Evolutionary conservation across 176 grass and related monocot genomes (phyloP).

Genomic region (Eragrostis curvula): DNA sequence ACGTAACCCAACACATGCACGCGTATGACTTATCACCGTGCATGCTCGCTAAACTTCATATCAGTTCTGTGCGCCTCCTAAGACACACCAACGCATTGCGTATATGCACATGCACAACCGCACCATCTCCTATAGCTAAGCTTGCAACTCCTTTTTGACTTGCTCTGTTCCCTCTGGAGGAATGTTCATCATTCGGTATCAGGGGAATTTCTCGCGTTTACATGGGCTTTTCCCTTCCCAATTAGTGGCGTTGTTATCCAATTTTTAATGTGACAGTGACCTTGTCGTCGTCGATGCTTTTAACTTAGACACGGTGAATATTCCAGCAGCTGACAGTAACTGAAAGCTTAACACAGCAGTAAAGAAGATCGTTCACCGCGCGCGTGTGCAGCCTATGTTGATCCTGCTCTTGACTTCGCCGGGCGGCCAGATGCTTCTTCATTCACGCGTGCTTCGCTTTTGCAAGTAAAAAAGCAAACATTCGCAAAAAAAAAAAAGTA

Average conservation of each 20-base stretch:
- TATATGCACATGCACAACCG: background rate
- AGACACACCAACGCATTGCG: background rate
- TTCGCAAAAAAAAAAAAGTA: constrained; percentile 16
- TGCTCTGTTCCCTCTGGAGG: background rate
- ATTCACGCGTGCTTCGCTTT: constrained; percentile 45
- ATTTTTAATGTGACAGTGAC: constrained; percentile 6
- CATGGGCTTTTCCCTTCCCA: constrained; percentile 19
- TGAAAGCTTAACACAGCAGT: background rate
- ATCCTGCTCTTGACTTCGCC: constrained; percentile 36
- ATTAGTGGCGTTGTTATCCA: constrained; percentile 7
- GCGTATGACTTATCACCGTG: background rate
- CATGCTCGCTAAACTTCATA: background rate
- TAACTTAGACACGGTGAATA: background rate
- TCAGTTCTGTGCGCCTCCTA: background rate
- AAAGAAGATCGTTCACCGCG: constrained; percentile 3
- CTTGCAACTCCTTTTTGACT: constrained; percentile 42
- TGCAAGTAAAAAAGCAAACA: background rate
- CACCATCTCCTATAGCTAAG: background rate
- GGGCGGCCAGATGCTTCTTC: constrained; percentile 7
- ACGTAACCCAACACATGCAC: background rate
- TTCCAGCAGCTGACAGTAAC: background rate
- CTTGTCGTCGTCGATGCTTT: background rate
- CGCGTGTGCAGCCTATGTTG: constrained; percentile 44
- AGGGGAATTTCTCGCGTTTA: constrained; percentile 49
- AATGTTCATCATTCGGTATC: constrained; percentile 30